Conservation (phyloP, 371 early-diverging fungal genomes). For the Mucor velutinosus region DNA sequence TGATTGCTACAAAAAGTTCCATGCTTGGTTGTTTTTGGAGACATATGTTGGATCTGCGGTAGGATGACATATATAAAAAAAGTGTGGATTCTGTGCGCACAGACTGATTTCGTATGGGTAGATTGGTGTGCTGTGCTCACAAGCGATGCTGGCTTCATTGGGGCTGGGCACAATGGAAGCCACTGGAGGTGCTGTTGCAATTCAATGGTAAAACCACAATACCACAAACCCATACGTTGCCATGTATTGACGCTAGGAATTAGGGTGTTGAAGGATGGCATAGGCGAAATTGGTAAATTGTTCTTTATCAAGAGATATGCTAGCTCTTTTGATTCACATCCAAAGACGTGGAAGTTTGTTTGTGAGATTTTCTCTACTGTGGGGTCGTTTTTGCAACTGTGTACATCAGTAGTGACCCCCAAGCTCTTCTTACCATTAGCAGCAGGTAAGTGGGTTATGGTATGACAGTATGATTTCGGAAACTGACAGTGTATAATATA, state of each 20-base stretch:
- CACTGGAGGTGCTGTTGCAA: slow-evolving; percentile 69
- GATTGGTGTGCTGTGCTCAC: slow-evolving; percentile 72
- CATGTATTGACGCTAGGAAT: neutral
- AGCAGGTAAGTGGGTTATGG: slow-evolving; percentile 30
- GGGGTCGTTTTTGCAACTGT: slow-evolving; percentile 65
- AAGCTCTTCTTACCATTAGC: slow-evolving; percentile 64
- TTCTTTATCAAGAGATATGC: slow-evolving; percentile 74
- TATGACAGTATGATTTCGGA: too few relatives aligned
- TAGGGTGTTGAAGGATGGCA: slow-evolving; percentile 71
- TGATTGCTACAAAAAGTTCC: slow-evolving; percentile 60
- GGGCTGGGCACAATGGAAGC: slow-evolving; percentile 61
- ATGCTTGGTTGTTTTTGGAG: slow-evolving; percentile 68
- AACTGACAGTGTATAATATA: neutral
- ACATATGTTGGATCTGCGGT: slow-evolving; percentile 69
- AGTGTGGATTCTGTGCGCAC: neutral
- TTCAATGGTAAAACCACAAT: slow-evolving; percentile 58
- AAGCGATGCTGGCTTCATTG: slow-evolving; percentile 71
- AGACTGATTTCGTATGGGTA: slow-evolving; percentile 6
- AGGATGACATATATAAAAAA: slow-evolving; percentile 5
- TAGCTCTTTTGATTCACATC: slow-evolving; percentile 72
- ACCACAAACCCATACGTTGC: too few relatives aligned
- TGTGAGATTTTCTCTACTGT: slow-evolving; percentile 51
- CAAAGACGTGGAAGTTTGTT: slow-evolving; percentile 74
- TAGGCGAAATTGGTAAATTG: slow-evolving; percentile 74
- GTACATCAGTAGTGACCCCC: slow-evolving; percentile 56